Conservation (phyloP, 805 yeast species). For the Teunomyces cretensis region DNA sequence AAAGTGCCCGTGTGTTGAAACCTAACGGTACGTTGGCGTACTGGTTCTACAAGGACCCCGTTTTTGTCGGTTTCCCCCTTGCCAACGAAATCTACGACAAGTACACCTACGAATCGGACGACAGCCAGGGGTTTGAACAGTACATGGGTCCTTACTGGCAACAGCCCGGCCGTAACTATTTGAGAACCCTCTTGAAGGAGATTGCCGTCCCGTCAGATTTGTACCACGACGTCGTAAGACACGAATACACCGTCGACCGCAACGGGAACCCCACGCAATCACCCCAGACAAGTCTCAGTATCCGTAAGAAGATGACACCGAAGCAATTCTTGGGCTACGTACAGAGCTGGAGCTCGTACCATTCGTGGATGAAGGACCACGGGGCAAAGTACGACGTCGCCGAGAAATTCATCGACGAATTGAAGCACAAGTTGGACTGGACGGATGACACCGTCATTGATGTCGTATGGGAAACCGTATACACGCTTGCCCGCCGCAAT, state of each 20-base stretch:
- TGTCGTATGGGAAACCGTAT: conserved; percentile 58
- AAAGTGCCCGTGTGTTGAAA: conserved; percentile 49
- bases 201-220: conserved; percentile 33
- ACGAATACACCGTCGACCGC: conserved; percentile 17
- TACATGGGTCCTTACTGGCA: conserved; percentile 51
- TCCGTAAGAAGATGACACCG: conserved; percentile 18
- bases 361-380: conserved; percentile 34
- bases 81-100: conserved; percentile 56
- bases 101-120: conserved; percentile 43
- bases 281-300: conserved; percentile 20
- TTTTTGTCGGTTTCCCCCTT: conserved; percentile 49
- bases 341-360: conserved; percentile 40
- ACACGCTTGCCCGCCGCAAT: conserved; percentile 43
- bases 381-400: conserved; percentile 44
- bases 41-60: conserved; percentile 80
- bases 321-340: conserved; percentile 25
- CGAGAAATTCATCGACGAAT: conserved; percentile 45
- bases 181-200: conserved; percentile 36
- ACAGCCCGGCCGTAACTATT: conserved; percentile 46
- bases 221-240: conserved; percentile 23
- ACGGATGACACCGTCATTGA: conserved; percentile 38
- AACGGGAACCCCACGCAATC: conserved; percentile 18
- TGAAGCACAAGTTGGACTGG: conserved; percentile 48
- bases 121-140: conserved; percentile 25
- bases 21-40: conserved; percentile 60